Percentiles rank a stretch among this genome's conserved stretches.
Evolutionary conservation across 805 yeast genomes (phyloP).

Genomic region (Metschnikowia kunwiensis): DNA sequence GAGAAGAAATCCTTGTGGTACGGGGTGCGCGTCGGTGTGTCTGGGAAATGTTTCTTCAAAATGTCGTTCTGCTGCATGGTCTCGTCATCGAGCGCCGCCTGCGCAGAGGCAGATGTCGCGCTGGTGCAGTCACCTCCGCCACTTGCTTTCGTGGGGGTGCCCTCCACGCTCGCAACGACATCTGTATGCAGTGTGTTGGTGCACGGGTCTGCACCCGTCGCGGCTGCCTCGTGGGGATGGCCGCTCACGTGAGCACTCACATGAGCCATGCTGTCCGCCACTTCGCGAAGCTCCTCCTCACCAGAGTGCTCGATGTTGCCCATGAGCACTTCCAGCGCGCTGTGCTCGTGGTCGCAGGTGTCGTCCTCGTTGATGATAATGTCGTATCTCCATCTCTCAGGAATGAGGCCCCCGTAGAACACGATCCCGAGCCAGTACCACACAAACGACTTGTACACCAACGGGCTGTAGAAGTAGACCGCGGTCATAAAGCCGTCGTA

Average conservation of each 20-base stretch:
- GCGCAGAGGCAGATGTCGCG: slow-evolving; percentile 1
- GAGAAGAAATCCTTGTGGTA: slow-evolving; percentile 44
- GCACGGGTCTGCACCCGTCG: background rate
- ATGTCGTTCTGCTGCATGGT: slow-evolving; percentile 25
- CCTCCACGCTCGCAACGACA: slow-evolving; percentile 2
- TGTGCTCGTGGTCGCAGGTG: slow-evolving; percentile 20
- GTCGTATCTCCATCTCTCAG: slow-evolving; percentile 84
- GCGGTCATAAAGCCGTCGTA: slow-evolving; percentile 57
- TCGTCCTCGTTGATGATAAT: slow-evolving; percentile 49
- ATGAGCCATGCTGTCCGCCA: slow-evolving; percentile 27
- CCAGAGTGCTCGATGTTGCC: slow-evolving; percentile 39
- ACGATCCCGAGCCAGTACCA: slow-evolving; percentile 82
- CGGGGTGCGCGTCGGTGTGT: slow-evolving; percentile 31
- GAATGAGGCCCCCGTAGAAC: slow-evolving; percentile 82
- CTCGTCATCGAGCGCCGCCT: slow-evolving; percentile 6
- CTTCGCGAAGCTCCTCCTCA: slow-evolving; percentile 34
- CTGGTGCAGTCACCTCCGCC: slow-evolving; percentile 8
- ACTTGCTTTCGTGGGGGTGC: slow-evolving; percentile 3
- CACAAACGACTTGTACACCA: slow-evolving; percentile 60
- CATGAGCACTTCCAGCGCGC: slow-evolving; percentile 29
- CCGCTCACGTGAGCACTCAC: slow-evolving; percentile 2
- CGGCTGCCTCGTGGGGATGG: background rate
- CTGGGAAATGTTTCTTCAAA: slow-evolving; percentile 37
- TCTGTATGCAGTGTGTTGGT: background rate
- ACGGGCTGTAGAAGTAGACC: slow-evolving; percentile 58